Conservation (phyloP, 2,329 filamentous ascomycete species). For the Pestalotiopsis sp. region DNA sequence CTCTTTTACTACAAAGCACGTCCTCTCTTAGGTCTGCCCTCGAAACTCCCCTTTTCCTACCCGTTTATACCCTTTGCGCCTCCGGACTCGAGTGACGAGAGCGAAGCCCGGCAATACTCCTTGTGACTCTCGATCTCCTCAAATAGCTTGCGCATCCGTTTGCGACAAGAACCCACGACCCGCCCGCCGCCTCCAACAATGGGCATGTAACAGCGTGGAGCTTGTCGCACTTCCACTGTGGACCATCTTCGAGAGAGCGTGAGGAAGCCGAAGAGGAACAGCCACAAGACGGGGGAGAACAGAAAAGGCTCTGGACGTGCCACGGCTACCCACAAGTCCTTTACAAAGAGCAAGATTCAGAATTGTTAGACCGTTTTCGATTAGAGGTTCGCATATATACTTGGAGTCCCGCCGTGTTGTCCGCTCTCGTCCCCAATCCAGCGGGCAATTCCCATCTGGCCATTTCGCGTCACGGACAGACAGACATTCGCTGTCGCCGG, state of each 20-base stretch:
- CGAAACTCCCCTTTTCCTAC: not conserved
- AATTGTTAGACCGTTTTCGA: slow-evolving; percentile 10
- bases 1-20: slow-evolving; percentile 5
- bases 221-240: slow-evolving; percentile 12
- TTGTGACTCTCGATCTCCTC: not conserved
- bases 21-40: not conserved
- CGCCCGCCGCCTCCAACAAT: slow-evolving; percentile 6
- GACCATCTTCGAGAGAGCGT: slow-evolving; percentile 7
- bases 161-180: slow-evolving; percentile 7
- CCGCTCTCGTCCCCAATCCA: not conserved
- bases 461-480: not conserved
- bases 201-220: slow-evolving; percentile 12
- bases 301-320: not conserved
- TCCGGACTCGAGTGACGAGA: slow-evolving; percentile 9
- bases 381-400: slow-evolving; percentile 13
- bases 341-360: not conserved
- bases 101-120: not conserved
- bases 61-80: not conserved
- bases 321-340: not conserved
- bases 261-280: slow-evolving; percentile 4
- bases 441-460: not conserved
- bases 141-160: slow-evolving; percentile 5
- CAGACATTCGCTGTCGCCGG: not conserved
- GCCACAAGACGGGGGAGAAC: not conserved
- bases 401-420: not conserved